A percentile compares a stretch with the other conserved stretches of the same genome.
phyloP scores from a whole-genome alignment of 306 rosid genomes.

The Corylus americana region DNA sequence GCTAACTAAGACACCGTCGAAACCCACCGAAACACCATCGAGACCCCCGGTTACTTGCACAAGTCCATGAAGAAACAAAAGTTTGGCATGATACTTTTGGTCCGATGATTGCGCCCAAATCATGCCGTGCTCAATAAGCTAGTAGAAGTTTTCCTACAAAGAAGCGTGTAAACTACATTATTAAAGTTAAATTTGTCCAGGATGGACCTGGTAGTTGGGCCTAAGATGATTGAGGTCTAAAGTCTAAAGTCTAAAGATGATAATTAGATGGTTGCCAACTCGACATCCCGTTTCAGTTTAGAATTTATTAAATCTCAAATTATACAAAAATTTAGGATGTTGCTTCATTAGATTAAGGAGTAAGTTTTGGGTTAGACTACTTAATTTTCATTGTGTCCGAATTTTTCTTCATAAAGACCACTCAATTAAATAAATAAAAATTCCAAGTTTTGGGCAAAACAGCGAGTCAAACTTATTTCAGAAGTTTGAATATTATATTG shows the following conservation, averaged over 20 bases:
- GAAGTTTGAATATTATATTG: no score
- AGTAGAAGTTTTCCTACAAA: neutral
- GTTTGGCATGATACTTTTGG: neutral
- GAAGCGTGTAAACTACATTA: neutral
- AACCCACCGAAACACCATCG: no score
- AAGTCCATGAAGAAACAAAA: no score
- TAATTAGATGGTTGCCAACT: neutral
- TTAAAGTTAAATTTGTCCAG: neutral
- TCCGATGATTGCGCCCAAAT: neutral
- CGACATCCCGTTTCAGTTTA: neutral
- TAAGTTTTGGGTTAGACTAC: neutral
- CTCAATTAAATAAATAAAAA: no score
- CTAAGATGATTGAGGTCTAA: neutral
- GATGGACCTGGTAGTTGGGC: conserved; percentile 1
- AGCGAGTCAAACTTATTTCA: neutral
- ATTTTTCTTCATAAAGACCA: no score
- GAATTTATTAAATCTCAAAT: neutral
- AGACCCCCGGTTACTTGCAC: no score
- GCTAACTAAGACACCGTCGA: no score
- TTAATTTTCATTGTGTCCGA: neutral
- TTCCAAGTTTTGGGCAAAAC: neutral
- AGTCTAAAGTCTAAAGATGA: neutral
- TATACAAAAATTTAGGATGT: neutral
- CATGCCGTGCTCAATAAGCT: conserved; percentile 1
- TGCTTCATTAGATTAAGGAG: neutral